phyloP scores from a whole-genome alignment of 257 asterid species.

The Buddleja alternifolia region DNA sequence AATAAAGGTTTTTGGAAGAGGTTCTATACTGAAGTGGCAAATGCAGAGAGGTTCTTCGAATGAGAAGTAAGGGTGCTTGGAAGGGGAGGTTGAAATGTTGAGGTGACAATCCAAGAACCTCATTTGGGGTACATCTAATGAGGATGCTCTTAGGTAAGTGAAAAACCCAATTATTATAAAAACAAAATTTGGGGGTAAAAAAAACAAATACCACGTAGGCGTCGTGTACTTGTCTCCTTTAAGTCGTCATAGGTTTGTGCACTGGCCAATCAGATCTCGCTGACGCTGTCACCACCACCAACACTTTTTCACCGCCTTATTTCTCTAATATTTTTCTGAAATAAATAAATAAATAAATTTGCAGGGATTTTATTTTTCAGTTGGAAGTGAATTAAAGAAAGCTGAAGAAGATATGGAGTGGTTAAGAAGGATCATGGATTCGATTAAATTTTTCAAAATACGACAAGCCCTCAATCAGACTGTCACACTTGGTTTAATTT shows the following conservation, averaged over 20 bases:
- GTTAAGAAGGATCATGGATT: conserved; percentile 42
- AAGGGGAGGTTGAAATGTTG: too few relatives aligned
- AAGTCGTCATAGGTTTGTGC: conserved; percentile 25
- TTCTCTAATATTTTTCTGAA: not conserved
- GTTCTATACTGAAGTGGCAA: too few relatives aligned
- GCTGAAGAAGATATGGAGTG: conserved; percentile 44
- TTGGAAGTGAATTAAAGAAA: conserved; percentile 25
- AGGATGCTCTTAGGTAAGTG: too few relatives aligned
- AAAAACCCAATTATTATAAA: not conserved
- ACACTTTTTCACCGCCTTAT: not conserved
- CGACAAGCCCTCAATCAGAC: conserved; percentile 58
- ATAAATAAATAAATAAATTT: not conserved
- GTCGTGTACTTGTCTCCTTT: not conserved
- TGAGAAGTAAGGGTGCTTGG: too few relatives aligned
- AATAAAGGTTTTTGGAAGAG: too few relatives aligned
- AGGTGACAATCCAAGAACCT: too few relatives aligned
- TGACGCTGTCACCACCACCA: conserved; percentile 37
- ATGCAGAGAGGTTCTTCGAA: too few relatives aligned
- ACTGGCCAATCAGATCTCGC: conserved; percentile 46
- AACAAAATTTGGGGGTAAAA: not conserved
- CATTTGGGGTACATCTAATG: too few relatives aligned
- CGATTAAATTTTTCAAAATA: conserved; percentile 52
- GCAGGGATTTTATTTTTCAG: conserved; percentile 26
- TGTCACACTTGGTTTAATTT: conserved; percentile 51
- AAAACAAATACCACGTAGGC: conserved; percentile 38